These are phyloP conservation scores for Podila horticola DNA, from an alignment of 192 early-diverging fungal species.

Conservation along the genomic window DNA sequence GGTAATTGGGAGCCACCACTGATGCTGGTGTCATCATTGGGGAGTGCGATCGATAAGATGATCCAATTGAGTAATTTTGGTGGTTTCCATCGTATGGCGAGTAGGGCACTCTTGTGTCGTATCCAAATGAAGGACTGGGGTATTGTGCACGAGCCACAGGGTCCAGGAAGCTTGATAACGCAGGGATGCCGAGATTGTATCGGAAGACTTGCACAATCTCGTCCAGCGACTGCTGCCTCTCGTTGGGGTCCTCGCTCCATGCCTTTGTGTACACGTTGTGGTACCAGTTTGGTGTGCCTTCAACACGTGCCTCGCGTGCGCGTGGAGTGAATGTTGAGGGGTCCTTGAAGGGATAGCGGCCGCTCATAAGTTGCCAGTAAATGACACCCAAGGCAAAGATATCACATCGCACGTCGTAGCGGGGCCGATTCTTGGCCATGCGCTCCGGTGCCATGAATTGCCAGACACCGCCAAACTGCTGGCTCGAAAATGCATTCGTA, in stretches of 20 bases:
- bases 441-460: slow-evolving; percentile 51
- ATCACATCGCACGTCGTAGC: slow-evolving; percentile 44
- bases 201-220: slow-evolving; percentile 34
- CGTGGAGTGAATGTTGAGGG: slow-evolving; percentile 21
- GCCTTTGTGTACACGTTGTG: slow-evolving; percentile 25
- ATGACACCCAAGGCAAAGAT: slow-evolving; percentile 45
- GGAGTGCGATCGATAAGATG: slow-evolving; percentile 17
- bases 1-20: neutral
- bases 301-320: slow-evolving; percentile 25
- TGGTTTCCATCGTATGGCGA: slow-evolving; percentile 9
- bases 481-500: slow-evolving; percentile 39
- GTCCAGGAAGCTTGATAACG: slow-evolving; percentile 7
- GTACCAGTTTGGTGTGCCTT: slow-evolving; percentile 34
- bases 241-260: slow-evolving; percentile 36
- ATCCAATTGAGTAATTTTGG: slow-evolving; percentile 12
- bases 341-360: slow-evolving; percentile 44
- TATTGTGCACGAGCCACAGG: slow-evolving; percentile 14
- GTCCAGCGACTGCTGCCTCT: slow-evolving; percentile 18
- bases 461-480: slow-evolving; percentile 48
- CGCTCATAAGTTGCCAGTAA: slow-evolving; percentile 44
- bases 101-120: slow-evolving; percentile 5
- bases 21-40: slow-evolving; percentile 36
- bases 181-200: slow-evolving; percentile 31
- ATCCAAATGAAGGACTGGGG: slow-evolving; percentile 8
- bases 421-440: slow-evolving; percentile 36